Evolutionary conservation across 176 grass and related monocot species (phyloP).

Genomic region (Miscanthus lutarioriparius): DNA sequence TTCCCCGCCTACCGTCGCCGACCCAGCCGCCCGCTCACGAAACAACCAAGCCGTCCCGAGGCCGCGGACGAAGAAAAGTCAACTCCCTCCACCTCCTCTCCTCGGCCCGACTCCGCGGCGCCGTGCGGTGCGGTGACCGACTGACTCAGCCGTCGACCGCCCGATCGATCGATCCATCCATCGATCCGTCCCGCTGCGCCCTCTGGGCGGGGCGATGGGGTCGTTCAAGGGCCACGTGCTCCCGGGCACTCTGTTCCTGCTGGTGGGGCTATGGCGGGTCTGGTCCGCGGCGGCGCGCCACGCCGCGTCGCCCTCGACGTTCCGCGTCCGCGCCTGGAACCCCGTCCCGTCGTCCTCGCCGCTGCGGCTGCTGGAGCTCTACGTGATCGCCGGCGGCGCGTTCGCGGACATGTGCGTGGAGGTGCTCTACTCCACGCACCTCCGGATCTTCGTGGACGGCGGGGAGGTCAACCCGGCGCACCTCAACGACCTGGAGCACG

Average conservation of each 20-base stretch:
- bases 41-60: no score
- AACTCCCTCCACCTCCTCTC: no score
- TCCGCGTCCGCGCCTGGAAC: slow-evolving; percentile 76
- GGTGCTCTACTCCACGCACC: slow-evolving; percentile 90
- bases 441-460: slow-evolving; percentile 51
- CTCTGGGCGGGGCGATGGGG: no score
- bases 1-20: no score
- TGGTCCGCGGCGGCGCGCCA: slow-evolving; percentile 54
- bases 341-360: slow-evolving; percentile 28
- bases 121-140: no score
- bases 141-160: no score
- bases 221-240: slow-evolving; percentile 92
- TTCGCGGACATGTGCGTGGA: slow-evolving; percentile 90
- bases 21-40: no score
- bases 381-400: slow-evolving; percentile 71
- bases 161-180: no score
- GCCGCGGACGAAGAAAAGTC: no score
- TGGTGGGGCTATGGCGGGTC: slow-evolving; percentile 67
- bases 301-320: slow-evolving; percentile 54
- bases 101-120: no score
- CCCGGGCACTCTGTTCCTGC: slow-evolving; percentile 78
- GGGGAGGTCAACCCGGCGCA: slow-evolving; percentile 67
- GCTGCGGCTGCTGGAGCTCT: slow-evolving; percentile 64
- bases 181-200: no score
- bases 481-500: slow-evolving; percentile 95